These are phyloP conservation scores for Amniculicola lignicola DNA, from an alignment of 495 filamentous ascomycete species.

Conservation along the genomic window DNA sequence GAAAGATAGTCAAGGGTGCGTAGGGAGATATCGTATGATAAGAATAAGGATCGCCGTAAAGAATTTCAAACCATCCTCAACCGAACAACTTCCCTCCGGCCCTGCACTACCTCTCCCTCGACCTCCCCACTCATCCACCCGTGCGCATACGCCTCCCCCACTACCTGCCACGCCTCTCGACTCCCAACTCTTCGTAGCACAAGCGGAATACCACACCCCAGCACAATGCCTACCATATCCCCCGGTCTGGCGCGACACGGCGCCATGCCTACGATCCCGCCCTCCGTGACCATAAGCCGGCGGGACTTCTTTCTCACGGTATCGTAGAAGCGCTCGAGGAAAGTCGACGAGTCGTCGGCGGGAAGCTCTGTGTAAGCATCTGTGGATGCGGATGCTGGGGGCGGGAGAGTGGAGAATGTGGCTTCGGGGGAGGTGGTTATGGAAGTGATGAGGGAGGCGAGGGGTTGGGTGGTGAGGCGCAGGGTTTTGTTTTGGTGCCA, in stretches of 20 bases:
- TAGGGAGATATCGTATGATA: too few relatives aligned
- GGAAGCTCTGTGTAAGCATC: not conserved
- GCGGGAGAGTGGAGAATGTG: not conserved
- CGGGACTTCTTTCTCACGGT: slow-evolving; percentile 16
- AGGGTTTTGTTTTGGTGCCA: not conserved
- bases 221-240: slow-evolving; percentile 16
- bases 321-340: slow-evolving; percentile 14
- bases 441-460: not conserved
- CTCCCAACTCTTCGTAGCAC: slow-evolving; percentile 9
- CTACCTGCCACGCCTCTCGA: slow-evolving; percentile 16
- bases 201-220: slow-evolving; percentile 22
- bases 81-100: not conserved
- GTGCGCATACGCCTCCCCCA: slow-evolving; percentile 19
- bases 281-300: slow-evolving; percentile 5
- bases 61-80: too few relatives aligned
- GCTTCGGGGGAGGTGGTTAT: not conserved
- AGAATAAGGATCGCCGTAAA: too few relatives aligned
- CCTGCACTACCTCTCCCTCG: not conserved
- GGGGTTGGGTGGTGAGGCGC: not conserved
- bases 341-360: not conserved
- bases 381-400: not conserved
- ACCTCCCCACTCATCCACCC: slow-evolving; percentile 15
- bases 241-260: slow-evolving; percentile 10
- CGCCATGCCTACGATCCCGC: slow-evolving; percentile 15
- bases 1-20: too few relatives aligned